These are phyloP conservation scores for Oleoguttula mirabilis DNA, from an alignment of 495 filamentous ascomycete genomes.

Conservation along the genomic window DNA sequence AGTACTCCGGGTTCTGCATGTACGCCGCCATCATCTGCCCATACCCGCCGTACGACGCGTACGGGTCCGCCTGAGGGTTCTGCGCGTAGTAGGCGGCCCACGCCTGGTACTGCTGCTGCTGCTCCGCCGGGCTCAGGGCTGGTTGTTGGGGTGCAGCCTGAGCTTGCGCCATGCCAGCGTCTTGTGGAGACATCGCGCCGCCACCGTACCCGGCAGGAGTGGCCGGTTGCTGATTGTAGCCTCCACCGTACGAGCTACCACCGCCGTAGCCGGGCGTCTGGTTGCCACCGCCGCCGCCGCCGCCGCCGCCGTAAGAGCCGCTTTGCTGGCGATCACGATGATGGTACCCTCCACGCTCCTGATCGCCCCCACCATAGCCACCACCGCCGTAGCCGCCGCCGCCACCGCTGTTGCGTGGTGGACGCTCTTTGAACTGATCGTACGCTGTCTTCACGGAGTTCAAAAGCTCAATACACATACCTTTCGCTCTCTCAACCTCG, in stretches of 20 bases:
- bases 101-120: constrained; percentile 1
- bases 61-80: constrained; percentile 73
- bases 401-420: constrained; percentile 24
- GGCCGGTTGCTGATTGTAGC: constrained; percentile 2
- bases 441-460: constrained; percentile 74
- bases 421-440: constrained; percentile 73
- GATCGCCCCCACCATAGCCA: constrained; percentile 10
- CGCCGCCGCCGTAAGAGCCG: constrained; percentile 22
- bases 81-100: constrained; percentile 63
- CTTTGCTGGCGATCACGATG: constrained; percentile 22
- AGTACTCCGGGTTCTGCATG: constrained; percentile 51
- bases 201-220: constrained; percentile 8
- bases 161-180: constrained; percentile 31
- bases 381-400: constrained; percentile 24
- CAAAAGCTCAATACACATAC: constrained; percentile 77
- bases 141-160: constrained; percentile 4
- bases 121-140: constrained; percentile 30
- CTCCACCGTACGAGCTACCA: constrained; percentile 4
- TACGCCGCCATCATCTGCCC: constrained; percentile 55
- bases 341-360: constrained; percentile 12
- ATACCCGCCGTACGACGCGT: constrained; percentile 76
- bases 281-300: constrained; percentile 15
- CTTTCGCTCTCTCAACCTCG: constrained; percentile 77
- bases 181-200: constrained; percentile 11
- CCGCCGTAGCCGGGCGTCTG: constrained; percentile 12